Evolutionary conservation across 2,329 filamentous ascomycete genomes (phyloP), one percentile per base, ranked within the genome.

Genomic region (Shiraia bambusicola): DNA sequence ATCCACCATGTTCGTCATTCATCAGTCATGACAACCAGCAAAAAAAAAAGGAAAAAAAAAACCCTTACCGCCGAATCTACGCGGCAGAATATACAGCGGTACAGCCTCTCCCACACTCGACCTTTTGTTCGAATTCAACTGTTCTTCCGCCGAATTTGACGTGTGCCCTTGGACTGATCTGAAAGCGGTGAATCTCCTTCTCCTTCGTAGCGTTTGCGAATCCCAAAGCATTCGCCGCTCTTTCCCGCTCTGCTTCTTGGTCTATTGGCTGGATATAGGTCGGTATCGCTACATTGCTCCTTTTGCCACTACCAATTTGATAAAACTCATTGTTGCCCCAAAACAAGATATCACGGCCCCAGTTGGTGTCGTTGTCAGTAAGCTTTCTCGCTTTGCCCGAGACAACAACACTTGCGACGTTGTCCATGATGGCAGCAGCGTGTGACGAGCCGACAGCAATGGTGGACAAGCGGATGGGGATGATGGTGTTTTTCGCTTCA

Each of bases 241-340:
- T 46, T 40, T 69, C 65, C 15, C 42, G 42, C 54, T 85, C 85
- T 0, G 76, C 78, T 34, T 78, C 78, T 10, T 75, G 70, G 48
- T 95, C 89, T 29, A 92, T 69, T 11, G 88, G 86, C 24, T 82
- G 81, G 38, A 96, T 89, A 63, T 95, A 92, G 2, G 78, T 76
- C 1, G 93, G 93, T 10, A 78, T 76, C 37, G 81, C 80, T 8
- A 87, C 63, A 61, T 97, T 97, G 59, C 82, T 93, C 48, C 92
- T 76, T 74, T 87, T 94, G 19, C 93, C 91, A 1, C 87, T 96
- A 10, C 93, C 93, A 17, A 98, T 80, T 70, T 98, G 93, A 68
- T 87, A 96, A 65, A 85, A 81, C 72, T 97, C 91, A 60, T 97
- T 98, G 38, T 89, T 89, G 48, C 93, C 93, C 88, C 91, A 98